Evolutionary conservation across 2,329 filamentous ascomycete genomes (phyloP).

Genomic region (Myriangium duriaei): DNA sequence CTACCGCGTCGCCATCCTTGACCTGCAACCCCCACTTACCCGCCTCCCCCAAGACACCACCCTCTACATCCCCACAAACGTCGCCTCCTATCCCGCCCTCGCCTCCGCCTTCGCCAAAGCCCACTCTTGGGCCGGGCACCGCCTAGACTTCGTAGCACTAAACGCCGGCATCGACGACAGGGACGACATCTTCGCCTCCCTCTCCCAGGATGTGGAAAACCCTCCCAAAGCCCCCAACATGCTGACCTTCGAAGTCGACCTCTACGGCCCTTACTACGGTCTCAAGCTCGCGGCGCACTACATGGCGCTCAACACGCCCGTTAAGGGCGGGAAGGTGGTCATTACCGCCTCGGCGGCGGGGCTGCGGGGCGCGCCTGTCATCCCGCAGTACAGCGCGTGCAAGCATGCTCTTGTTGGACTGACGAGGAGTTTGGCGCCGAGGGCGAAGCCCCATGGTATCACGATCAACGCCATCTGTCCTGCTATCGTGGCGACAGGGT

Average conservation of each 20-base stretch:
- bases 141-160: constrained; percentile 22
- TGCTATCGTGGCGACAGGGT: constrained; percentile 27
- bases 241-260: constrained; percentile 23
- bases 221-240: constrained; percentile 23
- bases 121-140: constrained; percentile 14
- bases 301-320: constrained; percentile 17
- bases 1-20: constrained; percentile 33
- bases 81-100: constrained; percentile 19
- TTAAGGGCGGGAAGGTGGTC: constrained; percentile 20
- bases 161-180: constrained; percentile 26
- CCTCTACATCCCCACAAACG: constrained; percentile 25
- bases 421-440: constrained; percentile 23
- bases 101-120: constrained; percentile 16
- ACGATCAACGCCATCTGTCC: constrained; percentile 31
- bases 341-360: constrained; percentile 23
- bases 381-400: constrained; percentile 30
- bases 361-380: constrained; percentile 22
- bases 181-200: constrained; percentile 22
- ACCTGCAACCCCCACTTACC: constrained; percentile 28
- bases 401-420: constrained; percentile 33
- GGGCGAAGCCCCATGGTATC: constrained; percentile 24
- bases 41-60: constrained; percentile 17
- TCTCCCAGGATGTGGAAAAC: constrained; percentile 13
- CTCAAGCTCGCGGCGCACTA: constrained; percentile 28
- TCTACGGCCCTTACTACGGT: constrained; percentile 24